Evolutionary conservation across 2,329 filamentous ascomycete genomes (phyloP), one percentile per base, ranked within the genome.

Genomic region (Colletotrichum spaethianum): DNA sequence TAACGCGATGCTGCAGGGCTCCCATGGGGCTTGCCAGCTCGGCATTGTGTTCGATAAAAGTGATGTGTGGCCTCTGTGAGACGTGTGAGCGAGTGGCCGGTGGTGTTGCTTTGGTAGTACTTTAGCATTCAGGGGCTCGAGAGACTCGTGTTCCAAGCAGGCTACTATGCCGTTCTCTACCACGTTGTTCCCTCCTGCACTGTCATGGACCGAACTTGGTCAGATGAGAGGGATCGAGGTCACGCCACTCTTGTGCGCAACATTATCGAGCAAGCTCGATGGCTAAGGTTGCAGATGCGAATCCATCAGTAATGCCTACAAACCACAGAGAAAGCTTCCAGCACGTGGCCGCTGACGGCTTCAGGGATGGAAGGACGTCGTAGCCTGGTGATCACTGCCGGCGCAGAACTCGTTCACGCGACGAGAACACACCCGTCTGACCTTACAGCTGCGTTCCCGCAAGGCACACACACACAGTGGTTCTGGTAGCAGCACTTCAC

Each of bases 231-330:
- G 18, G 40, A 20, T 44, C 40, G 40, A 44, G 18, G 40, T 44
- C 40, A 44, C 40, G 40, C 40, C 44, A 46, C 44, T 46, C 44
- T 46, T 46, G 44, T n/a, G 44, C 44, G n/a, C 20, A 46, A 23
- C 44, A 46, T 46, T 46, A n/a, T 46, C 44, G 40, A 46, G 44
- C 44, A n/a, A 46, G n/a, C n/a, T n/a, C n/a, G n/a, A n/a, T n/a
- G n/a, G n/a, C n/a, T n/a, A n/a, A n/a, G n/a, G n/a, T n/a, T n/a
- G n/a, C n/a, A n/a, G n/a, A n/a, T n/a, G n/a, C n/a, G n/a, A 46
- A 46, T 46, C 20, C 20, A 46, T 46, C 6, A 46, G 40, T 42
- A 6, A 42, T 42, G 16, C 44, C 44, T 46, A n/a, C 20, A 46
- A 46, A 46, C 44, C n/a, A 46, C n/a, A 42, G 40, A 42, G 40